Conservation (phyloP, 1,284 basidiomycete species). For the Ustilago hordei region DNA sequence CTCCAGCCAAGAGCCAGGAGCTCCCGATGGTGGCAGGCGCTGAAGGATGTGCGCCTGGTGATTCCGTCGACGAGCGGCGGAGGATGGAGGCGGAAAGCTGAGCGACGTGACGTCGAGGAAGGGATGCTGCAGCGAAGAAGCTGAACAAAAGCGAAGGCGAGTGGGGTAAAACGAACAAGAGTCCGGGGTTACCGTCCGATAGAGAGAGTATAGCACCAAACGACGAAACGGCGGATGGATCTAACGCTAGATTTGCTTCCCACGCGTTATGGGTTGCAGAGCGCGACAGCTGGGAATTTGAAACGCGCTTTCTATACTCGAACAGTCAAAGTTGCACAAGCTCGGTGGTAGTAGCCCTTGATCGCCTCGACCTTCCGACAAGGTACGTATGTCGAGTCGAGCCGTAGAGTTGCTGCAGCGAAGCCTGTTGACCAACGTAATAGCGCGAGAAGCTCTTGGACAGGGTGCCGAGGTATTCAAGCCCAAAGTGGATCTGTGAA, state of each 20-base stretch:
- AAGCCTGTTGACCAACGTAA: not conserved
- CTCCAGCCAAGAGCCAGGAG: not conserved
- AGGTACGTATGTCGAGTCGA: not conserved
- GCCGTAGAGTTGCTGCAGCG: not conserved
- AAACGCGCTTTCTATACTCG: not conserved
- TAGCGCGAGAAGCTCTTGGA: not conserved
- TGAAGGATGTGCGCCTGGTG: constrained; percentile 7
- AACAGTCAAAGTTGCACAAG: not conserved
- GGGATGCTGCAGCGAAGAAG: constrained; percentile 26
- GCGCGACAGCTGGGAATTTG: constrained; percentile 3
- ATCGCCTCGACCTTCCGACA: not conserved
- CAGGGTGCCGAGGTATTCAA: not conserved
- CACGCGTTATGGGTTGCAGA: constrained; percentile 1
- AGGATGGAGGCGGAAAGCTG: not conserved
- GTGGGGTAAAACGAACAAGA: constrained; percentile 12
- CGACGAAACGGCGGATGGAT: constrained; percentile 19
- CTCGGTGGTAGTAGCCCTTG: not conserved
- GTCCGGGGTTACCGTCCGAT: constrained; percentile 40
- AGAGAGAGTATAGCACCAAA: constrained; percentile 3
- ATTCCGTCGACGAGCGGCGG: not conserved
- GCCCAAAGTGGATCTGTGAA: not conserved
- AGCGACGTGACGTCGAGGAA: constrained; percentile 1
- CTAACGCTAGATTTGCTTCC: not conserved
- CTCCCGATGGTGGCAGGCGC: not conserved
- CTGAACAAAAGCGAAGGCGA: constrained; percentile 3